Conservation (phyloP, 805 yeast species). For the Wilhelminamyces savonicus region DNA sequence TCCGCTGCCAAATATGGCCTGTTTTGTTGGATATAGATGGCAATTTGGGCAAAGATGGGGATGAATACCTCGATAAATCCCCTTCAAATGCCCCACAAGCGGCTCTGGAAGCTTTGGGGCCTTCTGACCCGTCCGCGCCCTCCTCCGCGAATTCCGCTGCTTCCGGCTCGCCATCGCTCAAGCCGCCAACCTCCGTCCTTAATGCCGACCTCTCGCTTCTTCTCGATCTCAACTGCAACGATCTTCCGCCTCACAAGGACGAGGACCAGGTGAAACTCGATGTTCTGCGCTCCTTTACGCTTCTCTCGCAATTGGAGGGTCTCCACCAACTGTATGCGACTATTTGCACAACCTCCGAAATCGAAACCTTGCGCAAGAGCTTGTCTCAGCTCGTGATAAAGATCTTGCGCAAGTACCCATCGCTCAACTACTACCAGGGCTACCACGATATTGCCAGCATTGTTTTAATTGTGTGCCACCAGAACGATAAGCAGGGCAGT, state of each 20-base stretch:
- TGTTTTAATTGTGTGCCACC: conserved; percentile 47
- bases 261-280: conserved; percentile 78
- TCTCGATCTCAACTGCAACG: conserved; percentile 10
- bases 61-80: too few relatives aligned
- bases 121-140: background rate
- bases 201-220: conserved; percentile 16
- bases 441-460: conserved; percentile 81
- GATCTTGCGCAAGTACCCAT: conserved; percentile 56
- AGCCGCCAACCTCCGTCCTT: too few relatives aligned
- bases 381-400: conserved; percentile 41
- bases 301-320: conserved; percentile 24
- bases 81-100: background rate
- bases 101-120: too few relatives aligned
- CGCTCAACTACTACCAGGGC: conserved; percentile 81
- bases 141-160: background rate
- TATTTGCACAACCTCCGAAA: conserved; percentile 24
- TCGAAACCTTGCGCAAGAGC: conserved; percentile 30
- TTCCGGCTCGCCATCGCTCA: background rate
- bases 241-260: conserved; percentile 52
- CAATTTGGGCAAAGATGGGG: too few relatives aligned
- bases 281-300: conserved; percentile 62
- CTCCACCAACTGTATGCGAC: conserved; percentile 21
- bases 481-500: conserved; percentile 5
- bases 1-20: conserved; percentile 49
- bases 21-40: conserved; percentile 27